Base-by-base conservation (phyloP, 1,284 basidiomycete species). In the Cutaneotrichosporon cyanovorans region DNA sequence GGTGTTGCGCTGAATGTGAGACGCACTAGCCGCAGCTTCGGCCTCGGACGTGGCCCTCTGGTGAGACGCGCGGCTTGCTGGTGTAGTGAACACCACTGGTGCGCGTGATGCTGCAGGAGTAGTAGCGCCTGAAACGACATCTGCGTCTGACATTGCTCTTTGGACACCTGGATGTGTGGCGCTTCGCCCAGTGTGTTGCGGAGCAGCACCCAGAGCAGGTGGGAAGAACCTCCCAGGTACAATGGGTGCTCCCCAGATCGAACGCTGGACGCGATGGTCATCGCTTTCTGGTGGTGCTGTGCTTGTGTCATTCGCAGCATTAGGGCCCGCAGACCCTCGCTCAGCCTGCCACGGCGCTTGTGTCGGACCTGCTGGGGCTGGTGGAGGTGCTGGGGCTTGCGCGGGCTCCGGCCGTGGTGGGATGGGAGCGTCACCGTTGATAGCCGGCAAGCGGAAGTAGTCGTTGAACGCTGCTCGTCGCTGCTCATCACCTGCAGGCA, bases 201-300 rank as follows among this genome's bases (percentile, higher is more conserved):
- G 61, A 1, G 58, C 58, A 0, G 65, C 60, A 15, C 66, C 65
- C 2, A 68, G 54, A 0, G 65, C 60, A 10, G 56, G 50, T 20
- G 58, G 50, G 16, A 55, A 48, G 56, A 70, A 70, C 12, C 56
- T 42, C 1, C 68, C 68, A 14, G 64, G 65, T 9, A 53, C 46
- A 22, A 70, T 59, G 0, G 61, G 62, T 19, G 63, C 65, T 2
- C 68, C 68, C 68, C 68, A 70, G 40, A 70, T 68, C 0, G 58
- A 56, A 8, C 59, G 50, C 43, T 68, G 65, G 1, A 67, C 44
- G 21, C 54, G 43, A 5, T 44, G 45, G n/a, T 62, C 58, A 10
- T 55, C 48, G 14, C 41, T 25, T 46, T 54, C 45, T 36, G 51
- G 42, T 35, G 39, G 18, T 19, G 40, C 28, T n/a, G n/a, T n/a